These are phyloP conservation scores for Quambalaria eucalypti DNA, from an alignment of 1,284 basidiomycete genomes.

Conservation along the genomic window DNA sequence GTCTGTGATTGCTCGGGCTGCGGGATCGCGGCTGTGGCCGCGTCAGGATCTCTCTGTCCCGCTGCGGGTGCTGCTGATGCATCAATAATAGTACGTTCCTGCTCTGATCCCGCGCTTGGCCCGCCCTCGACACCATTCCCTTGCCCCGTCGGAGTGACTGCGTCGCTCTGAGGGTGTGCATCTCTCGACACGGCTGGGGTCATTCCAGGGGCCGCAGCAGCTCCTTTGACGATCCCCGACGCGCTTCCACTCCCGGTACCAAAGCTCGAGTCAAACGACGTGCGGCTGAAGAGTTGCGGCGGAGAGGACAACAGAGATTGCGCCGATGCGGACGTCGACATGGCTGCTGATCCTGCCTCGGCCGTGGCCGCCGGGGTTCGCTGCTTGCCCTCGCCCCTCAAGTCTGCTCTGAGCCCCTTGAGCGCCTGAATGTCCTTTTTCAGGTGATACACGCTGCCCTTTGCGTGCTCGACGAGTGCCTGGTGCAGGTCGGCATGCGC, in stretches of 20 bases:
- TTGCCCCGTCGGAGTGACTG: no score
- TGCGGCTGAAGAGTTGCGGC: background rate
- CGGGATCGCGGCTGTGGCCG: no score
- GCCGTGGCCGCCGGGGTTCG: background rate
- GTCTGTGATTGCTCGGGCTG: no score
- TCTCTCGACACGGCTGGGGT: no score
- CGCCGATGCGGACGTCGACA: background rate
- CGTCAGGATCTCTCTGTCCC: no score
- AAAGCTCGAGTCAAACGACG: background rate
- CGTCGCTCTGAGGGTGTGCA: no score
- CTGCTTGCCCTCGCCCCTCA: background rate
- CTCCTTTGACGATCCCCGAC: background rate
- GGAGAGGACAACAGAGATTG: background rate
- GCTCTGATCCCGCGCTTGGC: no score
- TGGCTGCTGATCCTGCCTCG: background rate
- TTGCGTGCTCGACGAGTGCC: conserved; percentile 26
- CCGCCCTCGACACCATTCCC: no score
- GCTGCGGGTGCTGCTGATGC: no score
- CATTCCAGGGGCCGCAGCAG: background rate
- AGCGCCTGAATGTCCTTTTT: conserved; percentile 18
- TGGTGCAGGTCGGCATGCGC: conserved; percentile 38
- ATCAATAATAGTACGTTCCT: no score
- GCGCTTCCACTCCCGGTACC: background rate
- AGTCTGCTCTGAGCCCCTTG: conserved; percentile 2
- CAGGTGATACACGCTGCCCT: conserved; percentile 21